A percentile compares a stretch with the other conserved stretches of the same genome.
phyloP scores from a whole-genome alignment of 108 stramenopile species.

The Parietichytrium sp. region DNA sequence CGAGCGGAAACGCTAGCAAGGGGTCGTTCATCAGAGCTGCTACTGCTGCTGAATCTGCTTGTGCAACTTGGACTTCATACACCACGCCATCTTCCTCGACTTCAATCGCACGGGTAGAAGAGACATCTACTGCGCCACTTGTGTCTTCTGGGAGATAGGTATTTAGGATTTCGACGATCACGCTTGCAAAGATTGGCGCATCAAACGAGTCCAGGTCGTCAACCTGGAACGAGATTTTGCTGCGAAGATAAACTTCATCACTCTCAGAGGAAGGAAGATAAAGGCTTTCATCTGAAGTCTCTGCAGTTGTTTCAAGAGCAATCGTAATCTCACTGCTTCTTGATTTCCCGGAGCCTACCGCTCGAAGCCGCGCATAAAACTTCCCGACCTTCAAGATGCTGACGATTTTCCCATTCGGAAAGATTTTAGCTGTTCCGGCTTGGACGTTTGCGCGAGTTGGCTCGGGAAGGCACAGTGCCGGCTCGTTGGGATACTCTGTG shows the following conservation, averaged over 20 bases:
- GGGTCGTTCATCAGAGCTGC: neutral
- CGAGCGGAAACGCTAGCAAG: neutral
- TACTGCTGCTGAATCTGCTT: neutral
- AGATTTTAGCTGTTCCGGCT: neutral
- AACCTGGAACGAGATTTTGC: neutral
- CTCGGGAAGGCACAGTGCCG: neutral
- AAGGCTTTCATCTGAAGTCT: too few relatives aligned
- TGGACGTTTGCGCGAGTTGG: neutral
- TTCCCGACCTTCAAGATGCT: neutral
- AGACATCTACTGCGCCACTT: too few relatives aligned
- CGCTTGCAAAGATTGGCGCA: too few relatives aligned
- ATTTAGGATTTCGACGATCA: too few relatives aligned
- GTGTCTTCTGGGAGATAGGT: too few relatives aligned
- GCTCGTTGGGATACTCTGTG: neutral
- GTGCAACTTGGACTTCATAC: neutral
- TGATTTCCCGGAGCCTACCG: neutral
- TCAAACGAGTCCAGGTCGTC: neutral
- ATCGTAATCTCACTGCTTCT: neutral
- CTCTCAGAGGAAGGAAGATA: neutral
- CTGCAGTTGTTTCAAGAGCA: neutral
- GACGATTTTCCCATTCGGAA: constrained; percentile 14
- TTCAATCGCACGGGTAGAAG: neutral
- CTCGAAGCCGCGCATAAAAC: neutral
- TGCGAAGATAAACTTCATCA: neutral
- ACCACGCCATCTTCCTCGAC: neutral